phyloP scores from a whole-genome alignment of 768 basidiomycete species.

The Ephemerocybe angulata region DNA sequence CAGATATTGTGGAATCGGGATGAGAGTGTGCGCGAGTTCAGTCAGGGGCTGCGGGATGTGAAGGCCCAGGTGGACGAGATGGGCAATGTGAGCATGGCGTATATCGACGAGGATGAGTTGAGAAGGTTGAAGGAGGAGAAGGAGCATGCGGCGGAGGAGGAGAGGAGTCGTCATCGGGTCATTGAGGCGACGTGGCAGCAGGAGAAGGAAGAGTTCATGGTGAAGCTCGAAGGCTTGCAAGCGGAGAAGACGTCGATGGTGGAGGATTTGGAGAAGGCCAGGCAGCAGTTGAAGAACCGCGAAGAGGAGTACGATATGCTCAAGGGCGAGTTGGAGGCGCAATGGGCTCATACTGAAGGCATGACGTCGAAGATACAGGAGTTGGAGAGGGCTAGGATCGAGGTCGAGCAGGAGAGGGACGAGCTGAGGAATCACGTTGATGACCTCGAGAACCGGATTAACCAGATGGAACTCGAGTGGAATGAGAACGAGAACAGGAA shows the following conservation, averaged over 20 bases:
- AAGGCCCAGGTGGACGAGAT: slow-evolving; percentile 62
- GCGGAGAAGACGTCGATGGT: slow-evolving; percentile 42
- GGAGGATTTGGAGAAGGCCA: slow-evolving; percentile 41
- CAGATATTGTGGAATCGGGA: slow-evolving; percentile 45
- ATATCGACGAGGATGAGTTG: slow-evolving; percentile 43
- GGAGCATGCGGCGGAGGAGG: slow-evolving; percentile 38
- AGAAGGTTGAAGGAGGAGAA: slow-evolving; percentile 37
- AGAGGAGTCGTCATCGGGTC: slow-evolving; percentile 38
- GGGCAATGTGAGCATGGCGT: slow-evolving; percentile 41
- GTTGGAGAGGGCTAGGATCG: slow-evolving; percentile 31
- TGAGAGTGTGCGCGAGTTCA: slow-evolving; percentile 50
- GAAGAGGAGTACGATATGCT: slow-evolving; percentile 47
- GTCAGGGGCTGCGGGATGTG: slow-evolving; percentile 50
- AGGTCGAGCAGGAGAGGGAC: slow-evolving; percentile 37
- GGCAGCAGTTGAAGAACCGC: slow-evolving; percentile 35
- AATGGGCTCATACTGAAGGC: slow-evolving; percentile 65
- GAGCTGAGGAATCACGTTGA: slow-evolving; percentile 36
- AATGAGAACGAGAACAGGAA: slow-evolving; percentile 53
- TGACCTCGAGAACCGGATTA: slow-evolving; percentile 39
- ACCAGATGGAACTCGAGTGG: slow-evolving; percentile 52
- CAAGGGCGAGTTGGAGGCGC: slow-evolving; percentile 64
- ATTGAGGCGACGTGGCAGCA: slow-evolving; percentile 47
- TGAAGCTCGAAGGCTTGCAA: slow-evolving; percentile 38
- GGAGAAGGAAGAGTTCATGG: slow-evolving; percentile 45
- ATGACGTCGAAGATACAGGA: slow-evolving; percentile 43